Evolutionary conservation across 2,329 filamentous ascomycete genomes (phyloP).

Genomic region (Aspergillus alliaceus): DNA sequence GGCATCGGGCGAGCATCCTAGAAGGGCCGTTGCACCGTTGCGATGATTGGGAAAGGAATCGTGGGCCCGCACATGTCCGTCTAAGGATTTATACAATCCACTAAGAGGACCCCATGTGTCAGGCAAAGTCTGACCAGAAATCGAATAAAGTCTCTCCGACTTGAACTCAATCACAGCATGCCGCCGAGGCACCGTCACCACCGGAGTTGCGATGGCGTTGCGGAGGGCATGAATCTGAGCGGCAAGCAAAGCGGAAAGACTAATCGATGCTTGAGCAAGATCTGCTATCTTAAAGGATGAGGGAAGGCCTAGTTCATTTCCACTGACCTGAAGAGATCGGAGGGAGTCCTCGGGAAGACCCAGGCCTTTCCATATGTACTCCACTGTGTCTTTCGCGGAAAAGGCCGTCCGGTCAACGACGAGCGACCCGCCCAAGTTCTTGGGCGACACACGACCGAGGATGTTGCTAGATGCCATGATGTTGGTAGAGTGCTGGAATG

Average conservation of each 20-base stretch:
- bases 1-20: constrained; percentile 39
- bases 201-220: constrained; percentile 29
- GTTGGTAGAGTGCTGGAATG: background rate
- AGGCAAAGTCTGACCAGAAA: constrained; percentile 39
- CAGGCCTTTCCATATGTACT: constrained; percentile 19
- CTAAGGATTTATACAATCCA: constrained; percentile 52
- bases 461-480: background rate
- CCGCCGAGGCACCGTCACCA: constrained; percentile 44
- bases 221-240: constrained; percentile 46
- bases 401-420: constrained; percentile 1
- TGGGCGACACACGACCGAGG: background rate
- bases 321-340: constrained; percentile 17
- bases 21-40: constrained; percentile 43
- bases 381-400: constrained; percentile 9
- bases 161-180: constrained; percentile 56
- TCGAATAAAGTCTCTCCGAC: constrained; percentile 51
- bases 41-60: constrained; percentile 56
- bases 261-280: constrained; percentile 55
- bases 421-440: background rate
- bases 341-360: constrained; percentile 16
- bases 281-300: constrained; percentile 58
- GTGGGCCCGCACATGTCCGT: constrained; percentile 58
- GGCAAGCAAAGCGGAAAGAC: constrained; percentile 52
- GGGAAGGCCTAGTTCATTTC: constrained; percentile 26
- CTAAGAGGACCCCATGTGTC: constrained; percentile 48